These are phyloP conservation scores for Pichia paraexigua DNA, from an alignment of 805 yeast genomes.

Conservation along the genomic window DNA sequence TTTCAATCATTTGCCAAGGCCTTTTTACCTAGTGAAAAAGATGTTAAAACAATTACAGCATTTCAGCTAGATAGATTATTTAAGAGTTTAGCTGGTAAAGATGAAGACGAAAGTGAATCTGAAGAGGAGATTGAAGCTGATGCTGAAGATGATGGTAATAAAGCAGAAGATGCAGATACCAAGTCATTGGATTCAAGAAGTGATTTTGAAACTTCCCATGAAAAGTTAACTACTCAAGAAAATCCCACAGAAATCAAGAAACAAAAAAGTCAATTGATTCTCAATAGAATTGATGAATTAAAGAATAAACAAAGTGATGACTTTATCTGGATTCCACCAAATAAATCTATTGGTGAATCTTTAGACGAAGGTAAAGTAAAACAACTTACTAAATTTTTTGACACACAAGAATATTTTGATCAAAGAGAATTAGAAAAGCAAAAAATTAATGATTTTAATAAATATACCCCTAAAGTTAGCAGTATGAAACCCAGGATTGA, in stretches of 20 bases:
- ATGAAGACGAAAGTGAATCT: constrained; percentile 10
- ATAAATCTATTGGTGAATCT: constrained; percentile 15
- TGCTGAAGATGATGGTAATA: too few relatives aligned
- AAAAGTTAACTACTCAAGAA: neutral
- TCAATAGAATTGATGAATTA: constrained; percentile 11
- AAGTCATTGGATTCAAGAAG: too few relatives aligned
- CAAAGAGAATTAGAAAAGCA: constrained; percentile 74
- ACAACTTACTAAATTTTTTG: constrained; percentile 58
- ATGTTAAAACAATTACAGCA: constrained; percentile 83
- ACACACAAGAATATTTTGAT: constrained; percentile 77
- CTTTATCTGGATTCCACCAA: constrained; percentile 15
- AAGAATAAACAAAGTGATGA: constrained; percentile 10
- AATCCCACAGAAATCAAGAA: constrained; percentile 9
- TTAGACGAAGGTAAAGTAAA: constrained; percentile 41
- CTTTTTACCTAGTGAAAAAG: constrained; percentile 86
- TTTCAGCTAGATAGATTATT: constrained; percentile 75
- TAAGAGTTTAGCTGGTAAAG: constrained; percentile 29
- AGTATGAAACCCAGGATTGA: constrained; percentile 84
- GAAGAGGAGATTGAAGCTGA: constrained; percentile 8
- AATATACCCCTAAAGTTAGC: constrained; percentile 65
- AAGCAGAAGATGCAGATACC: too few relatives aligned
- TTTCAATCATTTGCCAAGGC: constrained; percentile 71
- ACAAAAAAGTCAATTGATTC: constrained; percentile 14
- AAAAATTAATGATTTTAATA: constrained; percentile 45
- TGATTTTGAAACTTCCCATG: neutral